Percentiles rank a stretch among this genome's conserved stretches.
phyloP scores from a whole-genome alignment of 148 eudicot species.

The Suaeda aralocaspica region DNA sequence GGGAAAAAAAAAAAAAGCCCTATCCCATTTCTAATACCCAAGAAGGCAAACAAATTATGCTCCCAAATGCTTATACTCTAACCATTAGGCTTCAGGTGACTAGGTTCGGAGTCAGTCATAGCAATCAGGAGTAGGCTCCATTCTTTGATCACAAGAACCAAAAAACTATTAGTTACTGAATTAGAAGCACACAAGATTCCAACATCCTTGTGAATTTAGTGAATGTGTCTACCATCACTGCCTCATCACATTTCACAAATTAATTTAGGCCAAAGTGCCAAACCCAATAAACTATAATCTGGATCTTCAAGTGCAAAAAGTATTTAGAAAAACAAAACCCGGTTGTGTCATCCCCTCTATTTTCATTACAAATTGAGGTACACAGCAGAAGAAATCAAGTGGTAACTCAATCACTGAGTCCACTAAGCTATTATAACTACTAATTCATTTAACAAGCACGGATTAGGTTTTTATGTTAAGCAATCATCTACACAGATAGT shows the following conservation, averaged over 20 bases:
- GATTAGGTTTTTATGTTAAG: neutral
- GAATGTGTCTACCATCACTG: neutral
- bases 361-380: neutral
- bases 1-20: neutral
- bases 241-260: neutral
- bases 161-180: neutral
- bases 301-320: neutral
- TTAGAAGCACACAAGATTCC: neutral
- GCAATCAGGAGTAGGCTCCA: neutral
- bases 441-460: neutral
- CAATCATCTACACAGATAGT: neutral
- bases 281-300: neutral
- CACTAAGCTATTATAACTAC: neutral
- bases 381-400: neutral
- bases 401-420: neutral
- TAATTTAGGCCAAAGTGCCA: too few relatives aligned
- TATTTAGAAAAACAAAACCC: neutral
- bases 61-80: neutral
- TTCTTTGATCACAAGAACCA: neutral
- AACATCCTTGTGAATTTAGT: slow-evolving; percentile 4
- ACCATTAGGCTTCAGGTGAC: neutral
- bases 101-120: neutral
- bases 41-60: neutral
- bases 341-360: neutral
- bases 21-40: slow-evolving; percentile 1